Evolutionary conservation across 306 rosid species (phyloP).

Genomic region (Heteromeles arbutifolia): DNA sequence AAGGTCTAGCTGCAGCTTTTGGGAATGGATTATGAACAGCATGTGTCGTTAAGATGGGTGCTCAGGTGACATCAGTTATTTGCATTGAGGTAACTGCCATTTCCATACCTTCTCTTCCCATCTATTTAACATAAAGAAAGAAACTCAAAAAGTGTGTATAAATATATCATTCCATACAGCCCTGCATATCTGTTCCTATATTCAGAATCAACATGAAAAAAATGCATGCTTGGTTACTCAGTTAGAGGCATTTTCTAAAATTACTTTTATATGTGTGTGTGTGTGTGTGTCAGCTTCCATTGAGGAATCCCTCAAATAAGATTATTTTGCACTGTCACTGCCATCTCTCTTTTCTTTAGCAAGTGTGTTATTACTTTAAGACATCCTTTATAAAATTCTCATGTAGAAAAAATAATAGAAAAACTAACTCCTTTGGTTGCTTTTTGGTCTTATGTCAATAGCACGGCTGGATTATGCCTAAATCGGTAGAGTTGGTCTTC

Average conservation of each 20-base stretch:
- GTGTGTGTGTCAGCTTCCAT: too few species aligned
- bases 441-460: constrained; percentile 3
- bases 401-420: not conserved
- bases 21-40: constrained; percentile 96
- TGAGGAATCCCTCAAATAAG: too few species aligned
- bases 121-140: not conserved
- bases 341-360: not conserved
- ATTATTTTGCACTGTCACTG: not conserved
- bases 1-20: constrained; percentile 92
- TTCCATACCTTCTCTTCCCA: constrained; percentile 5
- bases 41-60: constrained; percentile 86
- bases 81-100: constrained; percentile 74
- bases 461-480: constrained; percentile 3
- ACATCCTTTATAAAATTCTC: not conserved
- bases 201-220: not conserved
- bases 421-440: not conserved
- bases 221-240: not conserved
- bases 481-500: constrained; percentile 5
- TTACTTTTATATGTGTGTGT: not conserved
- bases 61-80: constrained; percentile 85
- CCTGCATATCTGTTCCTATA: not conserved
- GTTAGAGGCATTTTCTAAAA: not conserved
- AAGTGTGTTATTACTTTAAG: not conserved
- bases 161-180: not conserved
- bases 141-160: not conserved